phyloP scores from a whole-genome alignment of 208 protist genomes.

The Trypanosoma congolense region DNA sequence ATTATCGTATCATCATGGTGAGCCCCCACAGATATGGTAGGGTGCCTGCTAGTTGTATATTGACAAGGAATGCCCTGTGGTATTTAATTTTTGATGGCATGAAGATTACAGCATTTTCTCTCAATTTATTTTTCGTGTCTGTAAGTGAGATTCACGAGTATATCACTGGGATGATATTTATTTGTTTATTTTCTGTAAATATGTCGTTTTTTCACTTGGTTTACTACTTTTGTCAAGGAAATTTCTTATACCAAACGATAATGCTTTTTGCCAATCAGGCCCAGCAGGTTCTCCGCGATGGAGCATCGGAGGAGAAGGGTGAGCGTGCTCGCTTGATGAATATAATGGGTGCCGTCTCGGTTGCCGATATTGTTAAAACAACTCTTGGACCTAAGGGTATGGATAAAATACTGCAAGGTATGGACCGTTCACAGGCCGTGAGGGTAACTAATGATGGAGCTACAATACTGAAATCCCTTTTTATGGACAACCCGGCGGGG shows the following conservation, averaged over 20 bases:
- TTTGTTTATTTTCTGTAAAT: too few relatives aligned
- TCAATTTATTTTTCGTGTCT: too few relatives aligned
- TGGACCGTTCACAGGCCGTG: conserved; percentile 77
- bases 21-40: too few relatives aligned
- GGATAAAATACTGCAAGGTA: conserved; percentile 94
- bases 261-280: conserved; percentile 83
- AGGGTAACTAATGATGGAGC: conserved; percentile 99
- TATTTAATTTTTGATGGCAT: too few relatives aligned
- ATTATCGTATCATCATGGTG: too few relatives aligned
- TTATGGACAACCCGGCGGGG: conserved; percentile 98
- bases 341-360: conserved; percentile 85
- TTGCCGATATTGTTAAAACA: conserved; percentile 98
- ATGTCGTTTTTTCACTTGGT: too few relatives aligned
- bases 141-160: too few relatives aligned
- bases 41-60: too few relatives aligned
- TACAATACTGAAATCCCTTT: conserved; percentile 99
- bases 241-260: conserved; percentile 7
- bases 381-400: conserved; percentile 99
- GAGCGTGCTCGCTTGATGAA: conserved; percentile 91
- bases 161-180: too few relatives aligned
- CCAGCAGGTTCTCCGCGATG: conserved; percentile 75
- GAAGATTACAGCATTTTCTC: too few relatives aligned
- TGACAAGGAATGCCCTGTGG: too few relatives aligned
- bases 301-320: conserved; percentile 90
- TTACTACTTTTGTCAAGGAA: conserved; percentile 2